phyloP scores from a whole-genome alignment of 1,284 basidiomycete genomes.

The Moesziomyces globuligerus region DNA sequence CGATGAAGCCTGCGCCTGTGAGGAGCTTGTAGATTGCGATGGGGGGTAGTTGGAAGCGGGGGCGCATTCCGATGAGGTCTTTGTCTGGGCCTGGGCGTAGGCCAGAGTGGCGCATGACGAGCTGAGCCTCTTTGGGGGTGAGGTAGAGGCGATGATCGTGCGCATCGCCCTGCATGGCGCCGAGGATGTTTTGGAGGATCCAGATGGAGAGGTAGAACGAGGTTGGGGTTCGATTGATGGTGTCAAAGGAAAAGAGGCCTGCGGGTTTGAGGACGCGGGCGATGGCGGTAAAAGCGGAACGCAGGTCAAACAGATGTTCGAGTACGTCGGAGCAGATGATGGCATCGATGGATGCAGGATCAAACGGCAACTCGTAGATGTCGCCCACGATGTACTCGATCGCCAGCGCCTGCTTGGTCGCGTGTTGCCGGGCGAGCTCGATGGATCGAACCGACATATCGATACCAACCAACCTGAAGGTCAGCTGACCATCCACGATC shows the following conservation, averaged over 20 bases:
- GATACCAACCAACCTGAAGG: constrained; percentile 24
- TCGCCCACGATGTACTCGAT: constrained; percentile 30
- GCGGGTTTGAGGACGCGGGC: constrained; percentile 92
- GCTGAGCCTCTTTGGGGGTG: constrained; percentile 21
- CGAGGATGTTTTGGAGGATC: constrained; percentile 38
- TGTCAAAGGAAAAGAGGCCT: constrained; percentile 81
- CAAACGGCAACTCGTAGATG: constrained; percentile 29
- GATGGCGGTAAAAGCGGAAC: constrained; percentile 25
- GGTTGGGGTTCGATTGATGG: constrained; percentile 48
- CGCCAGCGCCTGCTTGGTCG: neutral
- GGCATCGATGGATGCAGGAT: constrained; percentile 16
- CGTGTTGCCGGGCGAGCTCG: constrained; percentile 10
- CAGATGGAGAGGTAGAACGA: constrained; percentile 50
- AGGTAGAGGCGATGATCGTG: constrained; percentile 51
- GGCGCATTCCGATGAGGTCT: constrained; percentile 33
- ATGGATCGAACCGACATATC: constrained; percentile 31
- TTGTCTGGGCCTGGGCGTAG: constrained; percentile 16
- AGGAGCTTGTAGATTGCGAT: constrained; percentile 18
- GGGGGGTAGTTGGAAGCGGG: constrained; percentile 14
- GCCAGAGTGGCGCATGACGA: constrained; percentile 1
- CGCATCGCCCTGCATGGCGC: constrained; percentile 42
- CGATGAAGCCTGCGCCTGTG: constrained; percentile 25
- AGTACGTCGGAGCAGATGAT: constrained; percentile 51
- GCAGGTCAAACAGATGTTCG: constrained; percentile 47
- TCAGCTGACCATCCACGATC: constrained; percentile 1